Percentiles rank a stretch among this genome's conserved stretches.
phyloP scores from a whole-genome alignment of 495 filamentous ascomycete species.

The Talaromyces trachyspermus region DNA sequence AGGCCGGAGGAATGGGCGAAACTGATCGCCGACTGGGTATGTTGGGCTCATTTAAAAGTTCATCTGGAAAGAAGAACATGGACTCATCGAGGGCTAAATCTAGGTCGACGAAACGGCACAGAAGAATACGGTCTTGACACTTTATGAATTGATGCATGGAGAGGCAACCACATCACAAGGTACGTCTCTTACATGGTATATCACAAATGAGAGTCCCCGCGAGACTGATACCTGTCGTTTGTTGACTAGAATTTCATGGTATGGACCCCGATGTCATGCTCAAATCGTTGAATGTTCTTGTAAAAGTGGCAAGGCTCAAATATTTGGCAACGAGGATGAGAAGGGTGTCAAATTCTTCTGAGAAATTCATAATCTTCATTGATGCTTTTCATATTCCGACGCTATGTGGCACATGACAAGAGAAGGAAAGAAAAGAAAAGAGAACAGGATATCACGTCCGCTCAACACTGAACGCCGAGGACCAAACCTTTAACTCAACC shows the following conservation, averaged over 20 bases:
- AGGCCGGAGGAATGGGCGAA: constrained; percentile 70
- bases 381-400: neutral
- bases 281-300: constrained; percentile 67
- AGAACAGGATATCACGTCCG: neutral
- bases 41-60: too few relatives aligned
- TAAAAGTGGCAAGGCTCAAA: constrained; percentile 88
- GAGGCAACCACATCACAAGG: constrained; percentile 55
- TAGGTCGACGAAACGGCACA: constrained; percentile 69
- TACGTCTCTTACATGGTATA: constrained; percentile 19
- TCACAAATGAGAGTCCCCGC: too few relatives aligned
- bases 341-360: constrained; percentile 97
- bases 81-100: too few relatives aligned
- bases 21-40: constrained; percentile 51
- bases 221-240: constrained; percentile 1
- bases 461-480: neutral
- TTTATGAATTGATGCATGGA: constrained; percentile 67
- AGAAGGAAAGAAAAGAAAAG: neutral
- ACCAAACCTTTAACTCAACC: constrained; percentile 1
- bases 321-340: constrained; percentile 81
- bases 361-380: constrained; percentile 14
- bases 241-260: constrained; percentile 68
- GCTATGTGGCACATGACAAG: neutral
- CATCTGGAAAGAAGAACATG: too few relatives aligned
- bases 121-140: constrained; percentile 63
- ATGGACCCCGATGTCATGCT: constrained; percentile 76